These are phyloP conservation scores for Vigna hirtella DNA, from an alignment of 306 rosid species.

Conservation along the genomic window DNA sequence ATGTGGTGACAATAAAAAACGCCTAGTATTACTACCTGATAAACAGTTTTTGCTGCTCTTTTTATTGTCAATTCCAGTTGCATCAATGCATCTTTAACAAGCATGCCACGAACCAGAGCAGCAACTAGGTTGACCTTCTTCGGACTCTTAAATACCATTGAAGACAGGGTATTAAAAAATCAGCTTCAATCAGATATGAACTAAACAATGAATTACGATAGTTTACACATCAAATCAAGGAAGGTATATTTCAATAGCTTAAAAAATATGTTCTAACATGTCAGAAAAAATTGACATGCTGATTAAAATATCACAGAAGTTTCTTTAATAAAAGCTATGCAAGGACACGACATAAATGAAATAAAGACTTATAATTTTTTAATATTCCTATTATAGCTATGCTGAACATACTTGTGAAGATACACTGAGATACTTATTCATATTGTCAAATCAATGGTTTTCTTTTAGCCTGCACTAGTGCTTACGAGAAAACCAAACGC, in stretches of 20 bases:
- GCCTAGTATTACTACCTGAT: slow-evolving; percentile 64
- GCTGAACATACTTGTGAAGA: slow-evolving; percentile 25
- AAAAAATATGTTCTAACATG: slow-evolving; percentile 6
- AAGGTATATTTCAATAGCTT: slow-evolving; percentile 10
- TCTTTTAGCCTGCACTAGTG: too few relatives aligned
- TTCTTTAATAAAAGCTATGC: not conserved
- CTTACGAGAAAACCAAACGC: too few relatives aligned
- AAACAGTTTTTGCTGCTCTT: slow-evolving; percentile 92
- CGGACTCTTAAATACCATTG: slow-evolving; percentile 68
- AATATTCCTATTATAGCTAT: not conserved
- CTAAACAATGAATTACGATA: slow-evolving; percentile 2
- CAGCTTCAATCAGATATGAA: slow-evolving; percentile 19
- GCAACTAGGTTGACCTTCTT: slow-evolving; percentile 97
- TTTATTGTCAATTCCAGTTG: slow-evolving; percentile 88
- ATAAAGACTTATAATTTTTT: slow-evolving; percentile 5
- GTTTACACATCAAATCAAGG: slow-evolving; percentile 33
- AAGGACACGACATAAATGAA: not conserved
- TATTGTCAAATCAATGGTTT: too few relatives aligned
- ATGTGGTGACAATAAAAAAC: slow-evolving; percentile 6
- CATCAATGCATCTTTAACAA: slow-evolving; percentile 93
- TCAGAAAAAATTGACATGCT: slow-evolving; percentile 4
- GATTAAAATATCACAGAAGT: slow-evolving; percentile 9
- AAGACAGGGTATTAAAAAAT: not conserved
- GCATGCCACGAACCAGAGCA: slow-evolving; percentile 95
- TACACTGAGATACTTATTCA: not conserved